A percentile compares a stretch with the other conserved stretches of the same genome.
phyloP scores from a whole-genome alignment of 2,329 filamentous ascomycete species.

The Colletotrichum caudatum region DNA sequence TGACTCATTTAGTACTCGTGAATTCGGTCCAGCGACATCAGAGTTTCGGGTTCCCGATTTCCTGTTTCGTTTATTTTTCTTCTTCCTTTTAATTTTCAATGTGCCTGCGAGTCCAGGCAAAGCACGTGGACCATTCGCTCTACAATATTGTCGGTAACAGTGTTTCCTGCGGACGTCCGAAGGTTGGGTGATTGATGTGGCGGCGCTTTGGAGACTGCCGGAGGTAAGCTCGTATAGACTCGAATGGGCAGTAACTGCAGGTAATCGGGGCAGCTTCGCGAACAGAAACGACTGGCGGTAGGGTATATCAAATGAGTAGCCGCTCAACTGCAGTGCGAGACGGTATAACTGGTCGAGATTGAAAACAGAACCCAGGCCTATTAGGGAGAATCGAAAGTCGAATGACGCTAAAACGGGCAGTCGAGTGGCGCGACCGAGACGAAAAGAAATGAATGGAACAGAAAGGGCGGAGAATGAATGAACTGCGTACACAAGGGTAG shows the following conservation, averaged over 20 bases:
- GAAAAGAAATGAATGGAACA: conserved; percentile 22
- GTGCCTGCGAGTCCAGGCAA: conserved; percentile 35
- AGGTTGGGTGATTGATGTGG: conserved; percentile 17
- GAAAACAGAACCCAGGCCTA: conserved; percentile 41
- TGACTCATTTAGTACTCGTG: conserved; percentile 64
- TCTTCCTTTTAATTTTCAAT: conserved; percentile 26
- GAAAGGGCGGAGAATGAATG: conserved; percentile 31
- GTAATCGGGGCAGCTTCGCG: conserved; percentile 28
- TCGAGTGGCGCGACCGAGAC: conserved; percentile 21
- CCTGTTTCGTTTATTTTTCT: conserved; percentile 41
- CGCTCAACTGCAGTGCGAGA: conserved; percentile 37
- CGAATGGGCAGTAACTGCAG: conserved; percentile 20
- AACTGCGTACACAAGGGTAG: conserved; percentile 13
- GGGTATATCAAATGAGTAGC: conserved; percentile 37
- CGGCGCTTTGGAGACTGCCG: conserved; percentile 37
- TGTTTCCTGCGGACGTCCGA: conserved; percentile 31
- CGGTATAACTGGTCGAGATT: conserved; percentile 37
- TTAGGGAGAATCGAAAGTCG: conserved; percentile 41
- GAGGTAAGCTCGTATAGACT: conserved; percentile 45
- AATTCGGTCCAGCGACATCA: conserved; percentile 45
- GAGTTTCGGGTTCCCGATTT: conserved; percentile 40
- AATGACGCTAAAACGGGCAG: conserved; percentile 18
- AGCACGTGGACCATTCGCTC: conserved; percentile 27
- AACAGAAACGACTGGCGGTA: conserved; percentile 29
- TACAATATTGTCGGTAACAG: conserved; percentile 30